Evolutionary conservation across 257 asterid species (phyloP).

Genomic region (Solanum virginianum): DNA sequence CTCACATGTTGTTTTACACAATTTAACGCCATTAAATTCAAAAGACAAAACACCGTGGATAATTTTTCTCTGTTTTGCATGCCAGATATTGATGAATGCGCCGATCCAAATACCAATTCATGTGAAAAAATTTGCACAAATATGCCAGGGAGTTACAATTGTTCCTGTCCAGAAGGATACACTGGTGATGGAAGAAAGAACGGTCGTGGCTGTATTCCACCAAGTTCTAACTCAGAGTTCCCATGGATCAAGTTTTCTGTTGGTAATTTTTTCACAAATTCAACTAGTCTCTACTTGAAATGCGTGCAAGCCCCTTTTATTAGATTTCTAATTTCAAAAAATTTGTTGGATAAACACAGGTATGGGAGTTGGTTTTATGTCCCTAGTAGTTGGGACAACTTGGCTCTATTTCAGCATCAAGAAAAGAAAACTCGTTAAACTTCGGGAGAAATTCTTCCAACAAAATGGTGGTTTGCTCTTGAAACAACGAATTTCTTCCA

Average conservation of each 20-base stretch:
- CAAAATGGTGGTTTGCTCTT: conserved; percentile 64
- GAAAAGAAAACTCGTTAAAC: conserved; percentile 30
- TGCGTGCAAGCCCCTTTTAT: not conserved
- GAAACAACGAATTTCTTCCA: conserved; percentile 44
- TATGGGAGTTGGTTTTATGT: conserved; percentile 48
- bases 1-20: no score
- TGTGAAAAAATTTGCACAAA: conserved; percentile 23
- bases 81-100: conserved; percentile 21
- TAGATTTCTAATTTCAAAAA: not conserved
- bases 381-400: conserved; percentile 28
- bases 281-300: not conserved
- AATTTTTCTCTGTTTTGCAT: not conserved
- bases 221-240: conserved; percentile 7
- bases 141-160: conserved; percentile 11
- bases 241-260: conserved; percentile 14
- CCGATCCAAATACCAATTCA: conserved; percentile 1
- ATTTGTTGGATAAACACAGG: conserved; percentile 20
- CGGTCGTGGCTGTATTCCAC: conserved; percentile 17
- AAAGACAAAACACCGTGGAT: no score
- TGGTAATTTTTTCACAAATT: conserved; percentile 7
- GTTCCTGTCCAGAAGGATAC: conserved; percentile 25
- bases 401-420: conserved; percentile 45
- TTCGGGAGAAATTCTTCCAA: conserved; percentile 51
- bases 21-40: no score
- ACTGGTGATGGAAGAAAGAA: conserved; percentile 13